Conservation (phyloP, 805 yeast species). For the Kuraishia hungarica region DNA sequence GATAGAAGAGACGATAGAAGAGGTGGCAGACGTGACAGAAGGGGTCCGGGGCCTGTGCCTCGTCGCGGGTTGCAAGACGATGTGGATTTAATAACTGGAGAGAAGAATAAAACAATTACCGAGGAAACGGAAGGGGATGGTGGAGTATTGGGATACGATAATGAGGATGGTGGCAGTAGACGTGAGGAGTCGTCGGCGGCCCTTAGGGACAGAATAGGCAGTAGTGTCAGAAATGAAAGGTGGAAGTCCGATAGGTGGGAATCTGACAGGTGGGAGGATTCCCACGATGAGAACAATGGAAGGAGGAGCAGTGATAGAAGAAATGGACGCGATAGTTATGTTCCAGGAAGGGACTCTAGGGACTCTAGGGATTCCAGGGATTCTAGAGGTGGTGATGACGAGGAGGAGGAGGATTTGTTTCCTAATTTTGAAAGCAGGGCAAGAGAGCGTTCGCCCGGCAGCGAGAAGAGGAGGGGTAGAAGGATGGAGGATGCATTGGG, state of each 20-base stretch:
- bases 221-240: not conserved
- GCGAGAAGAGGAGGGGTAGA: not conserved
- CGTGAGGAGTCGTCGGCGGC: not conserved
- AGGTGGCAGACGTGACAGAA: not conserved
- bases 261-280: not conserved
- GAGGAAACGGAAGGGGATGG: slow-evolving; percentile 28
- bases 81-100: slow-evolving; percentile 25
- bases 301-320: not conserved
- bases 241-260: not conserved
- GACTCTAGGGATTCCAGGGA: not conserved
- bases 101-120: slow-evolving; percentile 16
- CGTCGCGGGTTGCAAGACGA: slow-evolving; percentile 20
- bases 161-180: slow-evolving; percentile 8
- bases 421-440: slow-evolving; percentile 17
- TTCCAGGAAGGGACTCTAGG: not conserved
- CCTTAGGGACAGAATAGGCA: not conserved
- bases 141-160: slow-evolving; percentile 26
- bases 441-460: slow-evolving; percentile 14
- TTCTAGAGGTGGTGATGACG: not conserved
- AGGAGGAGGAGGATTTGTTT: slow-evolving; percentile 25
- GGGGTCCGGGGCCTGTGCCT: not conserved
- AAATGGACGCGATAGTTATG: not conserved
- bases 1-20: not conserved
- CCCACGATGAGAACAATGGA: not conserved
- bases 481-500: slow-evolving; percentile 5